Percentiles rank a stretch among this genome's conserved stretches.
Evolutionary conservation across 169 alveolate genomes (phyloP).

Genomic region (Babesia gibsoni): DNA sequence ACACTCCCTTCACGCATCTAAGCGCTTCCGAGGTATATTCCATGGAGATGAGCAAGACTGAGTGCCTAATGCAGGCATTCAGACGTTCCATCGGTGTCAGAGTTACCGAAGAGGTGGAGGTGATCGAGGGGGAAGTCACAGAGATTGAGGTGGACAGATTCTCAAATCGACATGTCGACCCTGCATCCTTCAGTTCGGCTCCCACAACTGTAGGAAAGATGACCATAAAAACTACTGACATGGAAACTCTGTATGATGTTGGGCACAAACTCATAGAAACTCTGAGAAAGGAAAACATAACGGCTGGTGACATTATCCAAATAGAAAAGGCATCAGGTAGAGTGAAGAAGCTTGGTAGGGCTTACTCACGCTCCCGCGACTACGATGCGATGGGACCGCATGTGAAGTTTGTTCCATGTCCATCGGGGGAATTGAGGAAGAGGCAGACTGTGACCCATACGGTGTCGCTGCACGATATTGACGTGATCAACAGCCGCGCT

Average conservation of each 20-base stretch:
- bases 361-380: constrained; percentile 94
- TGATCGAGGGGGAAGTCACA: constrained; percentile 99
- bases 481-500: constrained; percentile 94
- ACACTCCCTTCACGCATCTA: constrained; percentile 96
- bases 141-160: constrained; percentile 94
- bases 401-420: constrained; percentile 89
- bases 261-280: constrained; percentile 93
- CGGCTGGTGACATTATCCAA: constrained; percentile 94
- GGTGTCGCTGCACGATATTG: constrained; percentile 98
- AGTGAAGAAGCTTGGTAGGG: constrained; percentile 95
- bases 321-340: constrained; percentile 97
- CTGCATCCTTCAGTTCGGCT: constrained; percentile 31
- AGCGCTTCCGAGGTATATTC: constrained; percentile 98
- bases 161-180: constrained; percentile 62
- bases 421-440: constrained; percentile 99
- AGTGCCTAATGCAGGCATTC: constrained; percentile 92
- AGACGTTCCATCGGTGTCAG: constrained; percentile 98
- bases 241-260: constrained; percentile 97
- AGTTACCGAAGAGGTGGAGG: constrained; percentile 97
- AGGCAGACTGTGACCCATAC: constrained; percentile 98
- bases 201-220: constrained; percentile 84
- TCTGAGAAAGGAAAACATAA: constrained; percentile 75
- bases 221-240: constrained; percentile 97
- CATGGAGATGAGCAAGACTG: constrained; percentile 97
- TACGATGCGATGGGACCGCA: constrained; percentile 98